phyloP scores from a whole-genome alignment of 2,329 filamentous ascomycete species.

The Apiospora rasikravindrae region DNA sequence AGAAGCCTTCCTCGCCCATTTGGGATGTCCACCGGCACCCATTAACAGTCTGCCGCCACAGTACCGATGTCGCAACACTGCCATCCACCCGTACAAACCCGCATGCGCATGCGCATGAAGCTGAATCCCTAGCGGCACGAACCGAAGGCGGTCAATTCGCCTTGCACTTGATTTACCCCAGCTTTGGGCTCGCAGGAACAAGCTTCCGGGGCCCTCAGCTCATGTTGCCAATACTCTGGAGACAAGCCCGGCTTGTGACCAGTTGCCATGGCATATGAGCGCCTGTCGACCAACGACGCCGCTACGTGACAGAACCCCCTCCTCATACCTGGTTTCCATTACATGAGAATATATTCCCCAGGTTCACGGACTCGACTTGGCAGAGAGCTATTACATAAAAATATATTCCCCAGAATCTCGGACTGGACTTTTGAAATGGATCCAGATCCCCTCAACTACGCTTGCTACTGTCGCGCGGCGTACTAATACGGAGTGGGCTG shows the following conservation, averaged over 20 bases:
- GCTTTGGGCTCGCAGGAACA: constrained; percentile 4
- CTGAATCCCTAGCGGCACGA: constrained; percentile 8
- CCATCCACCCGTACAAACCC: not conserved
- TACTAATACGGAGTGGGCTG: not conserved
- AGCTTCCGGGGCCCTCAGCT: not conserved
- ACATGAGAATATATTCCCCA: constrained; percentile 12
- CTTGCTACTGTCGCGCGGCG: constrained; percentile 3
- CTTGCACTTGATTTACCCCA: not conserved
- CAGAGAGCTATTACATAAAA: not conserved
- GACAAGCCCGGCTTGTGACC: not conserved
- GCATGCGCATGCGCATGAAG: not conserved
- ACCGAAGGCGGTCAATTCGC: not conserved
- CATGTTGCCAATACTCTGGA: not conserved
- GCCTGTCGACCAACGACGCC: not conserved
- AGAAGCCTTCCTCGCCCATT: not conserved
- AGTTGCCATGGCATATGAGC: not conserved
- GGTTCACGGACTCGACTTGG: not conserved
- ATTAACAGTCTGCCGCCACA: not conserved
- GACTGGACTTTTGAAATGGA: not conserved
- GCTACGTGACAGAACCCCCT: not conserved
- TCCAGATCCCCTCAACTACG: not conserved
- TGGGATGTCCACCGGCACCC: not conserved
- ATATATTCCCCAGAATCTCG: not conserved
- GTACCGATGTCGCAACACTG: not conserved
- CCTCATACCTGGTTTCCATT: not conserved